Base-by-base conservation (phyloP, 1,284 basidiomycete species). In the Hortiboletus rubellus region DNA sequence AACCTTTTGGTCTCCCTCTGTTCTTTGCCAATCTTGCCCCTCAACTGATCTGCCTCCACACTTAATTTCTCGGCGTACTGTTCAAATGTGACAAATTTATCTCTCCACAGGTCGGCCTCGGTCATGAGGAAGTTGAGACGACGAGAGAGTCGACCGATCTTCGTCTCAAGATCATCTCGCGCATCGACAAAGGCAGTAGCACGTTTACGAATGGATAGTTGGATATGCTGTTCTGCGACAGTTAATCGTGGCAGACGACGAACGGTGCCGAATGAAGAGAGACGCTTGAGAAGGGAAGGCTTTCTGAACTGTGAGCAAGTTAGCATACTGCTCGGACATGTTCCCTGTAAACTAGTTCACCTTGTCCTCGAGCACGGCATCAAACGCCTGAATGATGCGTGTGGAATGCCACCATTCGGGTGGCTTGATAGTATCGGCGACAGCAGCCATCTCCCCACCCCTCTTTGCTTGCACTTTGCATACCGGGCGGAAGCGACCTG, bases 351-450 rank as follows among this genome's bases (percentile, higher is more conserved):
- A 38, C 31, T 12, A 31, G 37, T 75, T 61, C 61, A 92, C 91
- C 82, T 87, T 93, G 70, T 96, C 92, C 63, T 90, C 86, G 47
- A 97, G 80, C 30, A 96, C 92, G 58, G 80, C 81, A 72, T 96
- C 94, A 63, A 97, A 96, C 8, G 92, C 94, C 60, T 91, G 86
- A 52, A 97, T 89, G 66, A 96, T 90, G 24, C 87, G 84, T 12
- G 87, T 90, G 44, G 91, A 92, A 69, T 94, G 86, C 94, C 94
- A 97, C 94, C 94, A 97, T 59, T 86, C 84, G 0, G 94, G 95
- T 40, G 89, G 80, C 68, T 92, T 90, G 71, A 95, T 90, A 61
- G 89, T 88, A 68, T 93, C 91, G 4, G 91, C 90, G 27, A 92
- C 89, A 18, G 89, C 86, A 34, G 87, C 81, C 30, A 87, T 88